phyloP scores from a whole-genome alignment of 1,139 yeast species.

The Saccharomyces hybrid region DNA sequence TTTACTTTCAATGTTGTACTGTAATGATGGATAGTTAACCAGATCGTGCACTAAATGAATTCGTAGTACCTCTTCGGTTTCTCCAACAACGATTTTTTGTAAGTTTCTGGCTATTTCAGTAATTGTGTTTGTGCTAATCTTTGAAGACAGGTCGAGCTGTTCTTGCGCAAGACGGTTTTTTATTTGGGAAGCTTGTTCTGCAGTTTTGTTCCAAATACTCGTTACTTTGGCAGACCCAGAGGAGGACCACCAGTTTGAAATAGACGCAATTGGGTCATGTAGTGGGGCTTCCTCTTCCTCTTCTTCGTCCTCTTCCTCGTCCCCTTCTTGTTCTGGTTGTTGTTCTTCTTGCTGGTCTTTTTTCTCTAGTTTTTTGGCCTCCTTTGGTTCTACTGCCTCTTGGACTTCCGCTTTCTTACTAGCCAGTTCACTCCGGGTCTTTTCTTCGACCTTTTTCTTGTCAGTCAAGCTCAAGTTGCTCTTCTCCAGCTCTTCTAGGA shows the following conservation, averaged over 20 bases:
- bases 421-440: constrained; percentile 18
- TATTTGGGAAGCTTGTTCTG: constrained; percentile 29
- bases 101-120: constrained; percentile 28
- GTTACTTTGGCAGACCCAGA: constrained; percentile 73
- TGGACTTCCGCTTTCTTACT: constrained; percentile 8
- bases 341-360: not conserved
- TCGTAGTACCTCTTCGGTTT: constrained; percentile 65
- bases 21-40: constrained; percentile 60
- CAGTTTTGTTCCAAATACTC: constrained; percentile 50
- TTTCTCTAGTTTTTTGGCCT: constrained; percentile 6
- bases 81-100: constrained; percentile 45
- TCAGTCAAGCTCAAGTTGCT: constrained; percentile 24
- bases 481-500: constrained; percentile 70
- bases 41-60: constrained; percentile 82
- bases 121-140: constrained; percentile 32
- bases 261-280: constrained; percentile 59
- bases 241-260: constrained; percentile 74
- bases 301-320: constrained; percentile 11
- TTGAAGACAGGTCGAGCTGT: constrained; percentile 34
- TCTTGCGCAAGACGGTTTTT: constrained; percentile 25
- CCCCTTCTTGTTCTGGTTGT: constrained; percentile 2
- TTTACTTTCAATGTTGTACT: constrained; percentile 54
- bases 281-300: constrained; percentile 25
- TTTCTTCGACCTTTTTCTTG: constrained; percentile 10
- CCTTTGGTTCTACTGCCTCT: constrained; percentile 6